Percentiles rank a stretch among this genome's conserved stretches.
Conservation (phyloP, 1,139 yeast species). For the Magnusiomyces suaveolens region DNA sequence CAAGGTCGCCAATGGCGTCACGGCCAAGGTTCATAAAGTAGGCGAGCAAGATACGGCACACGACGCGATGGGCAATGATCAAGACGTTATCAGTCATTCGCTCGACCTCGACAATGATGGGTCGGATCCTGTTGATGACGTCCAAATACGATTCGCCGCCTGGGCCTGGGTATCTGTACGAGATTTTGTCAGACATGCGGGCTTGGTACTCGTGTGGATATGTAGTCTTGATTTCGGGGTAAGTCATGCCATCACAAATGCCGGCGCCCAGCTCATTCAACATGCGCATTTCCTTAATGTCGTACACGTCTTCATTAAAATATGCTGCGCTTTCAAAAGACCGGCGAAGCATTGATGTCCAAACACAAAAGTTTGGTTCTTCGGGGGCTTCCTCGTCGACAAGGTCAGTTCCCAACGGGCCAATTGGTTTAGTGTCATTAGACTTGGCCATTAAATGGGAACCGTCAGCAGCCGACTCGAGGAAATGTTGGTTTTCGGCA, state of each 20-base stretch:
- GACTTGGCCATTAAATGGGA: no score
- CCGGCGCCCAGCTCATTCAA: constrained; percentile 92
- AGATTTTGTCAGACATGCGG: constrained; percentile 63
- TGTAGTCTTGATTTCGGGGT: constrained; percentile 60
- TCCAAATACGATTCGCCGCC: constrained; percentile 94
- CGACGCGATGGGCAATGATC: constrained; percentile 82
- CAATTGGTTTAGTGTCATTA: no score
- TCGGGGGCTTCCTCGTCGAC: no score
- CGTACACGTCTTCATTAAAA: constrained; percentile 60
- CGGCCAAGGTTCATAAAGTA: constrained; percentile 80
- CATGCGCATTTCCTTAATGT: constrained; percentile 84
- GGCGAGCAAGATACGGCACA: constrained; percentile 75
- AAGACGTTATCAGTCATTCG: constrained; percentile 81
- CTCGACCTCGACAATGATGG: constrained; percentile 86
- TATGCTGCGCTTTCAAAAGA: constrained; percentile 68
- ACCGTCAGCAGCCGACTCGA: no score
- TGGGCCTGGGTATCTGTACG: constrained; percentile 87
- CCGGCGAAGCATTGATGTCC: constrained; percentile 82
- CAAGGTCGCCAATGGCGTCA: constrained; percentile 77
- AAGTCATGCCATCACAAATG: constrained; percentile 83
- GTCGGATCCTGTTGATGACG: constrained; percentile 80
- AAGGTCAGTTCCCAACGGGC: no score
- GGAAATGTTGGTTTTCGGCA: constrained; percentile 31
- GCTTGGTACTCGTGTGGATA: constrained; percentile 73
- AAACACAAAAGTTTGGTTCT: constrained; percentile 71